Evolutionary conservation across 1,139 yeast species (phyloP), one percentile per base, ranked within the genome.

Genomic region (Debaryomyces fabryi): DNA sequence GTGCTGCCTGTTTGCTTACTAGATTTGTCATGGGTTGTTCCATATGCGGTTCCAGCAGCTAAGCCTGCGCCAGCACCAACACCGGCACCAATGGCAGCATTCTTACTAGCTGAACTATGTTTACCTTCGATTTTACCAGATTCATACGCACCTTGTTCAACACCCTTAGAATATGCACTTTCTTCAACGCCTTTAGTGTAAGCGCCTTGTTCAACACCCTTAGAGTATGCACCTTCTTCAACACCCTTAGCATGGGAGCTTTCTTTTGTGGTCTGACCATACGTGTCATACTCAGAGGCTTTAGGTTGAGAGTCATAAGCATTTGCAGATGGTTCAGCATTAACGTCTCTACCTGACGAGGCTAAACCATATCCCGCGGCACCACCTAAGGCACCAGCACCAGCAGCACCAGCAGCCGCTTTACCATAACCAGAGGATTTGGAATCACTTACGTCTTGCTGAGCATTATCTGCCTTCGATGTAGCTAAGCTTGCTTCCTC

Each of bases 31-130:
- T 27, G 24, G 3, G 34, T 10, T 8, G 23, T 2, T 3, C 23
- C 42, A 12, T 35, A 30, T 15, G 42, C 50, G 20, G 47, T 42
- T 27, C 30, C 30, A 27, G 13, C 13, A 27, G 30, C 30, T 27
- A 24, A 24, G 2, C 48, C 52, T 2, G 46, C 38, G 15, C 37
- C 41, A 13, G 32, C 42, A 27, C 42, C 46, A 23, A 48, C 44
- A 21, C 21, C 39, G 12, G 53, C 56, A 15, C 48, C 52, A 20
- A 35, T 35, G 8, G 9, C 41, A 23, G 39, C 27, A 38, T 47
- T 45, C 15, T 44, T 25, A 27, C 52, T 45, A 2, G 29, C 49
- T 40, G 55, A 56, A 12, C 12, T 6, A 10, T 33, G 12, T 15
- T 25, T 42, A 2, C 32, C 46, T 13, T 36, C 23, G 1, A 18